Evolutionary conservation across 75 land plant species (phyloP).

Genomic region (Cupressus sempervirens): DNA sequence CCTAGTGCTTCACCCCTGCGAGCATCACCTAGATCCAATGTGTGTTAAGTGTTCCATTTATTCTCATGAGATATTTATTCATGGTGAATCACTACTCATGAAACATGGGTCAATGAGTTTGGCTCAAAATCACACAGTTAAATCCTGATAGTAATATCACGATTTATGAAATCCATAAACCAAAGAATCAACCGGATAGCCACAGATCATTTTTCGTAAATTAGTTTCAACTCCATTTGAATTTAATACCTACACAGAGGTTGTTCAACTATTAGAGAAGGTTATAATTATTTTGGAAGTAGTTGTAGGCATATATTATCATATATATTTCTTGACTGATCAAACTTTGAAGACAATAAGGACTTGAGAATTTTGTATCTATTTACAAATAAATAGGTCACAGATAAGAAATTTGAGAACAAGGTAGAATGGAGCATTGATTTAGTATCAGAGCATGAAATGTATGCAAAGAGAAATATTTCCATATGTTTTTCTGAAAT

Average conservation of each 20-base stretch:
- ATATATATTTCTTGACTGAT: not conserved
- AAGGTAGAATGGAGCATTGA: conserved; percentile 92
- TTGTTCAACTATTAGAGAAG: conserved; percentile 57
- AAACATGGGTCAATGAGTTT: too few species aligned
- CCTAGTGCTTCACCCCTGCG: too few species aligned
- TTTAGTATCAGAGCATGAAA: conserved; percentile 99
- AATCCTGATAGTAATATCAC: too few species aligned
- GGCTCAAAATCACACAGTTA: too few species aligned
- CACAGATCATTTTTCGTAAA: conserved; percentile 58
- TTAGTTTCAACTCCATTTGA: conserved; percentile 72
- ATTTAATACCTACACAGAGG: conserved; percentile 84
- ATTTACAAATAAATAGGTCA: too few species aligned
- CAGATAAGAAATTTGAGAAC: too few species aligned
- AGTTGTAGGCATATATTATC: not conserved
- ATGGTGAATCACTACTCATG: too few species aligned
- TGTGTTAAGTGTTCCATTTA: too few species aligned
- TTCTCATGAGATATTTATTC: too few species aligned
- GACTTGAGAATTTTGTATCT: too few species aligned
- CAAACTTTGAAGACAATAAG: not conserved
- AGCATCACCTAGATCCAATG: too few species aligned
- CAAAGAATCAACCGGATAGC: conserved; percentile 69
- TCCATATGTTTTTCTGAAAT: not conserved
- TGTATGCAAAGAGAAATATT: conserved; percentile 33
- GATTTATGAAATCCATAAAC: conserved; percentile 86
- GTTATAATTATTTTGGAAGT: conserved; percentile 18